These are phyloP conservation scores for Ceratobasidium sp. DNA, from an alignment of 1,284 basidiomycete genomes.

Conservation along the genomic window DNA sequence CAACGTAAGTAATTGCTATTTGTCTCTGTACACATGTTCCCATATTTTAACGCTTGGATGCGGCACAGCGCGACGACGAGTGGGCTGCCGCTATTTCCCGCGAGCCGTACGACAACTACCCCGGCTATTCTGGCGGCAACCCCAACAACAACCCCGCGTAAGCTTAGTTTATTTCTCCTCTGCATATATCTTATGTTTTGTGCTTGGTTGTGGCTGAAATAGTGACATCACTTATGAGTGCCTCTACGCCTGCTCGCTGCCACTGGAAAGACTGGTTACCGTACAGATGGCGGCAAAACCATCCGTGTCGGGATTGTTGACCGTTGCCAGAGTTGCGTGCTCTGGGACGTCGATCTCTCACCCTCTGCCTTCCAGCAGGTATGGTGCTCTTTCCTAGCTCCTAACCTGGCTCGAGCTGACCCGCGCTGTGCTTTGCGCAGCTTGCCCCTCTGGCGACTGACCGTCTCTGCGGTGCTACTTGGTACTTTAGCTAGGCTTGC, in stretches of 20 bases:
- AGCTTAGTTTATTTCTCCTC: neutral
- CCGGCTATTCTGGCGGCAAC: constrained; percentile 37
- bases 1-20: constrained; percentile 15
- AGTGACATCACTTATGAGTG: constrained; percentile 8
- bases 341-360: constrained; percentile 30
- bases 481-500: constrained; percentile 24
- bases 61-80: constrained; percentile 7
- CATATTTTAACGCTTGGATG: neutral
- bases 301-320: constrained; percentile 23
- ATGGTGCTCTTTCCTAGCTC: neutral
- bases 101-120: constrained; percentile 36
- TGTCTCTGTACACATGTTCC: neutral
- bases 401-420: no score
- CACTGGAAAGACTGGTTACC: no score
- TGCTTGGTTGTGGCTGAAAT: neutral
- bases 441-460: constrained; percentile 25
- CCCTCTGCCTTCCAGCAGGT: constrained; percentile 39
- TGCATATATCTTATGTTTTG: neutral
- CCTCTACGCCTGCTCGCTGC: no score
- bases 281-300: constrained; percentile 15
- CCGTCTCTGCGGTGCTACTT: constrained; percentile 29
- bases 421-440: neutral
- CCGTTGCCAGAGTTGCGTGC: constrained; percentile 26
- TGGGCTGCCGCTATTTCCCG: constrained; percentile 40
- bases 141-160: constrained; percentile 40